Evolutionary conservation across 78 protist species (phyloP), one percentile per base, ranked within the genome.

Genomic region (Protostelium mycophagum): DNA sequence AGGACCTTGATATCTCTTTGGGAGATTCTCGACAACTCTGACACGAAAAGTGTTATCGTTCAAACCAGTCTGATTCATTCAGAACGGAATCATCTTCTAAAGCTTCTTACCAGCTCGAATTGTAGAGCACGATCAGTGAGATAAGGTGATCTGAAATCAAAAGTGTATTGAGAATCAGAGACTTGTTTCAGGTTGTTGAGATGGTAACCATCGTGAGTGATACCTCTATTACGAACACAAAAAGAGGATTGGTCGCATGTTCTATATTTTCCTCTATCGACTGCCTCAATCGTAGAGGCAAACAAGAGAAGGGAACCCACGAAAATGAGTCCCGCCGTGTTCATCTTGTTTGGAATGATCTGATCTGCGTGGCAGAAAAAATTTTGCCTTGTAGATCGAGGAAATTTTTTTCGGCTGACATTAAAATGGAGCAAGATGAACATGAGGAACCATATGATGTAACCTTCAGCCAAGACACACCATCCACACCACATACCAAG

Each of bases 161-260:
- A 16, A 91, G 0, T 29, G 85, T n/a, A 28, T 39, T 88, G 28
- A 35, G 85, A 1, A 0, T 88, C 63, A 38, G 88, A 38, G 1
- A 34, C 28, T 28, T 1, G 83, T 37, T 84, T 34, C 16, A 83
- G n/a, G 23, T 28, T 87, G 83, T 9, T n/a, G 35, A 51, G 35
- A 38, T 86, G 28, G 29, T 89, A 36, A 1, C 37, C 83, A 5
- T 34, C 37, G 39, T 39, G 85, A 10, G 87, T 89, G 10, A 87
- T 28, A 37, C 29, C 37, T 37, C 90, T 63, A 34, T 92, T 88
- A 38, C 94, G 36, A 1, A 63, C 85, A 83, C 96, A 93, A 35
- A 93, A 93, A 38, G 89, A 85, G 39, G 90, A 87, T 34, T 93
- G 92, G 0, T 83, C 0, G 87, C 96, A 93, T 34, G 93, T 89